Percentiles rank a stretch among this genome's conserved stretches.
These are phyloP conservation scores for Ceratobasidium papillatum DNA, from an alignment of 1,284 basidiomycete genomes.

Conservation along the genomic window DNA sequence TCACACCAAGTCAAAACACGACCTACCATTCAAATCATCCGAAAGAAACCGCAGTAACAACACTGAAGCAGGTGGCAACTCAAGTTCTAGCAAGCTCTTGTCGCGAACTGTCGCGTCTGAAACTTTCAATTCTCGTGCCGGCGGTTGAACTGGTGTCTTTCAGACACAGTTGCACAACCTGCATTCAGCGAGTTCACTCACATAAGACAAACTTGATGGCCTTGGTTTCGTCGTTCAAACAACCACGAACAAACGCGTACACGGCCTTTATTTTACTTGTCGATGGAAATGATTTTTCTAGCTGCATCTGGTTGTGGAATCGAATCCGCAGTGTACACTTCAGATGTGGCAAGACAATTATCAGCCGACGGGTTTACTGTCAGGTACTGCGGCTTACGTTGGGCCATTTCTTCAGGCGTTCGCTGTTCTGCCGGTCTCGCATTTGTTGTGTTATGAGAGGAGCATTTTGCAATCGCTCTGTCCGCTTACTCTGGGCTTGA, in stretches of 20 bases:
- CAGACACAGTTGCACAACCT: background rate
- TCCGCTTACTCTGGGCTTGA: slow-evolving; percentile 68
- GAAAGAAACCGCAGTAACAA: slow-evolving; percentile 80
- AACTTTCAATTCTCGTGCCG: slow-evolving; percentile 80
- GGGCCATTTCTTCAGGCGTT: slow-evolving; percentile 73
- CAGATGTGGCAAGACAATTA: background rate
- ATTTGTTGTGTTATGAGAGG: slow-evolving; percentile 76
- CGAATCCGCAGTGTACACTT: slow-evolving; percentile 83
- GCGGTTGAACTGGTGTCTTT: slow-evolving; percentile 72
- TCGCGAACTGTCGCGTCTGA: slow-evolving; percentile 75
- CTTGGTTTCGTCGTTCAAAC: slow-evolving; percentile 74
- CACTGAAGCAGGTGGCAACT: slow-evolving; percentile 81
- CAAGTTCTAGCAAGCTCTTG: slow-evolving; percentile 71
- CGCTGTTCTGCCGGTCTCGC: slow-evolving; percentile 71
- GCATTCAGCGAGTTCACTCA: slow-evolving; percentile 55
- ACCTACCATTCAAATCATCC: slow-evolving; percentile 70
- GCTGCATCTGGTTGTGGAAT: slow-evolving; percentile 80
- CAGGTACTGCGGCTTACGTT: slow-evolving; percentile 61
- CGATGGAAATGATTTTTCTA: slow-evolving; percentile 82
- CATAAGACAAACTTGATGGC: slow-evolving; percentile 83
- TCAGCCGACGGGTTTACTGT: background rate
- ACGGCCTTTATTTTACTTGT: slow-evolving; percentile 78
- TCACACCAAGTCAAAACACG: slow-evolving; percentile 37
- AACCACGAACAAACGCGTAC: slow-evolving; percentile 82
- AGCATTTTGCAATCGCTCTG: slow-evolving; percentile 74